Base-by-base conservation (phyloP, 2,329 filamentous ascomycete species). In the Fusarium nygamai region DNA sequence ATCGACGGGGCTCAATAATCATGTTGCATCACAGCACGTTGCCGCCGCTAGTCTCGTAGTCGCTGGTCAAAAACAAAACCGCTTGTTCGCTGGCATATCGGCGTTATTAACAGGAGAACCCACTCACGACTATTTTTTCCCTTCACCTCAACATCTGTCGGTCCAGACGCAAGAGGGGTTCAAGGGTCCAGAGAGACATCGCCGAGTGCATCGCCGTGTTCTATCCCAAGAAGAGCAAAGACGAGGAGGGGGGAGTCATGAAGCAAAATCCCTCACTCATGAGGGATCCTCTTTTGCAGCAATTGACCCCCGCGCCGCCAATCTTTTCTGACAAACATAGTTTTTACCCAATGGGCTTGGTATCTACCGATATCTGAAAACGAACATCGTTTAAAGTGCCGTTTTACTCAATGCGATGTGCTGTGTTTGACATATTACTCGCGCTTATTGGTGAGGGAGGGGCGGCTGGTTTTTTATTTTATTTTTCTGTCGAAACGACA, bases 251-350 rank as follows among this genome's bases (percentile, higher is more conserved):
- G 41, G 43, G 22, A 67, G 54, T 41, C 61, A 71, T 24, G 63
- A 58, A 66, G 65, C 76, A 75, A 71, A 77, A 78, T 78, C 67
- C 76, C 76, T 78, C 76, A 78, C 39, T 43, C 20, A 66, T 70
- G 61, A 70, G 67, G 53, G 17, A 41, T 66, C 62, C 56, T 73
- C 65, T 57, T 71, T 67, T 66, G 24, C 46, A 31, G 38, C 22
- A 47, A 56, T 29, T 41, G 51, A 56, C 69, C 67, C 76, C 69
- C 67, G 71, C 72, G 71, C 71, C 56, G 47, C 54, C 44, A 61
- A 61, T 56, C 33, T 61, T 56, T 41, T 56, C 63, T 68, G 41
- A 73, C 43, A 53, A 41, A 27, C 38, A 61, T n/a, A 51, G 31
- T 69, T 69, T 74, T 69, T 65, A 75, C 65, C 61, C 70, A 78